phyloP scores from a whole-genome alignment of 176 grass and related monocot genomes.

The Lolium rigidum region DNA sequence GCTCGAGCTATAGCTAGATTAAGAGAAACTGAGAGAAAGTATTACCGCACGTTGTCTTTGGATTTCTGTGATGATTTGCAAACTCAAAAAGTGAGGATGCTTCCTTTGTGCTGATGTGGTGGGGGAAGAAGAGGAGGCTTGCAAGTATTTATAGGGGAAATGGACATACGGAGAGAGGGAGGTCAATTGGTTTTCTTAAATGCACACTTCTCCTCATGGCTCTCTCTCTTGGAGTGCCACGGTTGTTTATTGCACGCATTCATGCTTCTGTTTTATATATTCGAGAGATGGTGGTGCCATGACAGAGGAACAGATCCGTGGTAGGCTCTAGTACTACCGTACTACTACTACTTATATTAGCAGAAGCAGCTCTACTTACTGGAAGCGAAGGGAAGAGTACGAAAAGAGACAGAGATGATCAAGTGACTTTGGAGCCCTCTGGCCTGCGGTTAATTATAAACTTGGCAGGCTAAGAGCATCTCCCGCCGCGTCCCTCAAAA shows the following conservation, averaged over 20 bases:
- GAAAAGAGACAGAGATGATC: no score
- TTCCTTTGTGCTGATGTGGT: background rate
- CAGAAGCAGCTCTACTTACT: background rate
- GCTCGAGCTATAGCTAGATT: background rate
- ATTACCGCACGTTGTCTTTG: background rate
- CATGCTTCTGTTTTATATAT: conserved; percentile 49
- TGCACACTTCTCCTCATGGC: background rate
- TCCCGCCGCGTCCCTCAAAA: no score
- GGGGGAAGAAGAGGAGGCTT: background rate
- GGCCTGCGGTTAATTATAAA: no score
- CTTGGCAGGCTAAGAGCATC: no score
- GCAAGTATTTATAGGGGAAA: conserved; percentile 61
- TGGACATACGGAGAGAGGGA: background rate
- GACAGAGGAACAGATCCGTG: no score
- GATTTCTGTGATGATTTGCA: background rate
- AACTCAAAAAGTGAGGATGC: background rate
- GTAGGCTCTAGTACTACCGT: no score
- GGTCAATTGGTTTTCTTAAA: conserved; percentile 73
- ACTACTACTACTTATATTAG: no score
- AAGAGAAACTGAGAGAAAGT: background rate
- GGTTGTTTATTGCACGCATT: conserved; percentile 42
- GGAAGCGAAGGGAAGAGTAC: no score
- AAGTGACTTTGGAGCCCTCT: no score
- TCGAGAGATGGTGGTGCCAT: conserved; percentile 13
- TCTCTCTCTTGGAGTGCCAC: background rate